phyloP scores from a whole-genome alignment of 2,329 filamentous ascomycete species.

The Diaporthe vexans region DNA sequence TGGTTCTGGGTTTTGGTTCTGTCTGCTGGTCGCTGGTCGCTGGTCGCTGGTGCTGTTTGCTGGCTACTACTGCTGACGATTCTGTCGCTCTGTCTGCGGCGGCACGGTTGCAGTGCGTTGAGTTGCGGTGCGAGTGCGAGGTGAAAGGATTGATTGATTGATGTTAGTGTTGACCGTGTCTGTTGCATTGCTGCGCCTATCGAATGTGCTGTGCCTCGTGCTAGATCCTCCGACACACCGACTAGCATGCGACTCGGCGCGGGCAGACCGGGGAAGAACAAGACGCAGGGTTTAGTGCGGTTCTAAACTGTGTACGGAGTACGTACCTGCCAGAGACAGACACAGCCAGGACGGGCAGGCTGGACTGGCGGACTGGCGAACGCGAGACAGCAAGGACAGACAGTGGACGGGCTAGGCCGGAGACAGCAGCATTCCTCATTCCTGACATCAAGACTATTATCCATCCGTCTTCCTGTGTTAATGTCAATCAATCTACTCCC shows the following conservation, averaged over 20 bases:
- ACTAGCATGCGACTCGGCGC: constrained; percentile 38
- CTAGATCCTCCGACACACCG: constrained; percentile 34
- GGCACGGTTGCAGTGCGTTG: background rate
- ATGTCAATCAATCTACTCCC: background rate
- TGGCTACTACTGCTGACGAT: no score
- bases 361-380: no score
- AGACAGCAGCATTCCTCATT: constrained; percentile 11
- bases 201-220: constrained; percentile 26
- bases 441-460: constrained; percentile 22
- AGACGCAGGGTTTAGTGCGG: background rate
- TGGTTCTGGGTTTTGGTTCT: background rate
- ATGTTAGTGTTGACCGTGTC: background rate
- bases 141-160: no score
- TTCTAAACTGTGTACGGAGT: background rate
- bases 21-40: no score
- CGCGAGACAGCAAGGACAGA: background rate
- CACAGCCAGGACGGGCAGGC: background rate
- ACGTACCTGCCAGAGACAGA: background rate
- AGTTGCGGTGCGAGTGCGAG: background rate
- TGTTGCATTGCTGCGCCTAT: background rate
- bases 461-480: background rate
- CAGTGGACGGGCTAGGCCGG: background rate
- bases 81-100: background rate
- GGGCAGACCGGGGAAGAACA: constrained; percentile 15
- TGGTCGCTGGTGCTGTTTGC: no score